These are phyloP conservation scores for Colletotrichum sp. DNA, from an alignment of 2,329 filamentous ascomycete species.

Conservation along the genomic window DNA sequence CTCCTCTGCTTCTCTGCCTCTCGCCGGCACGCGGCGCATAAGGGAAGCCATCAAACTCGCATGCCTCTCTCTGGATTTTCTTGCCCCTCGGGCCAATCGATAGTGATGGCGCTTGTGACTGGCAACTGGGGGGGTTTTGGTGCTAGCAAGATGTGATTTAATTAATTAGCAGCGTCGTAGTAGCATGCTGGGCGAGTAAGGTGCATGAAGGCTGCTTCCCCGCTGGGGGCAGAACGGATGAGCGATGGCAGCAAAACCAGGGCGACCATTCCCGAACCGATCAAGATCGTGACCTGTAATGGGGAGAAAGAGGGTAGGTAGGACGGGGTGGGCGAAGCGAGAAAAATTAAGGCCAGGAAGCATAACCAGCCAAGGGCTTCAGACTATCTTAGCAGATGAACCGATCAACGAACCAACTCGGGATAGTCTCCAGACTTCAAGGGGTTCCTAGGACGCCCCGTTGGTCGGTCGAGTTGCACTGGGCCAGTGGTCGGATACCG, in stretches of 20 bases:
- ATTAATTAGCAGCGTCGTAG: not conserved
- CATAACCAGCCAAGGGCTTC: not conserved
- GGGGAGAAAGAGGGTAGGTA: not conserved
- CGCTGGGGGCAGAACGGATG: not conserved
- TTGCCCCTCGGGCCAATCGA: not conserved
- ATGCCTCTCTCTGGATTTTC: not conserved
- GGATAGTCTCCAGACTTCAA: not conserved
- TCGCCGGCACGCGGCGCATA: not conserved
- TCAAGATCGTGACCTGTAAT: slow-evolving; percentile 6
- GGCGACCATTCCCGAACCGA: slow-evolving; percentile 6
- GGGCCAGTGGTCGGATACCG: slow-evolving; percentile 7
- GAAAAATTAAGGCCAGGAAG: not conserved
- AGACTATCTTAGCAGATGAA: not conserved
- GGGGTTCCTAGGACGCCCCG: not conserved
- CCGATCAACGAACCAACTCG: not conserved
- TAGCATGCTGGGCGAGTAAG: slow-evolving; percentile 2
- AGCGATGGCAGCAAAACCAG: not conserved
- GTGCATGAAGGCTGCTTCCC: not conserved
- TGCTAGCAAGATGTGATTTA: not conserved
- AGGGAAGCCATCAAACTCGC: slow-evolving; percentile 13
- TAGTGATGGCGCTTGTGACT: not conserved
- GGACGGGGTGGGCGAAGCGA: not conserved
- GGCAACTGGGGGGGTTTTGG: not conserved
- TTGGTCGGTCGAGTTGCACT: slow-evolving; percentile 14
- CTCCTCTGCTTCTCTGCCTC: not conserved